Base-by-base conservation (phyloP, 345 rosid genomes). In the Geranium brycei region DNA sequence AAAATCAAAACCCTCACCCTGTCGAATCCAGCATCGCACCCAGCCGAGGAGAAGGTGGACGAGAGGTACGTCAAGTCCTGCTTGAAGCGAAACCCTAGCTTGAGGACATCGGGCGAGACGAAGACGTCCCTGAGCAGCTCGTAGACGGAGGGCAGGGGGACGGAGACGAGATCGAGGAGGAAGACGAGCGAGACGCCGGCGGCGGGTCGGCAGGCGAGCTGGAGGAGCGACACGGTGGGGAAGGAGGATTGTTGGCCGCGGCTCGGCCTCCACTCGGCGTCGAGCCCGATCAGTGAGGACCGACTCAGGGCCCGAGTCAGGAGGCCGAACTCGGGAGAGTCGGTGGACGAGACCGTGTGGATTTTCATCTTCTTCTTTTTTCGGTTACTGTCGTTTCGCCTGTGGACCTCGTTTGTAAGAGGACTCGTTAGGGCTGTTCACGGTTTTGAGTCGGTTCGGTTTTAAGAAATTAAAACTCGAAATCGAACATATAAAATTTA, bases 211-310 rank as follows among this genome's bases (percentile, higher is more conserved):
- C 97, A 91, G 0, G 95, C 90, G 73, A 88, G 75, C 72, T 91
- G 96, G 60, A 88, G 88, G 59, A 88, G 96, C 7, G 91, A 65
- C 19, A 91, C 95, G 5, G 71, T 74, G 8, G 97, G 96, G 61
- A 85, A 87, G 51, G 74, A 60, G 56, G 86, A 70, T 2, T 65
- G 71, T 17, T 30, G 82, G 12, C 11, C 5, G 35, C 78, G 79
- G 3, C 63, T 60, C 17, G 96, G 96, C 68, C 85, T 88, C 97
- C 97, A 91, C 58, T 91, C 97, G 16, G 93, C 97, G 68, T 91
- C 97, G 67, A 88, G 85, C 0, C 76, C 95, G 62, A 91, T 71
- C 80, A 87, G 15, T 5, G 89, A 76, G 55, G 88, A 82, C 61
- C 77, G 83, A 79, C 83, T 66, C 63, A 89, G 69, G 58, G 79